Evolutionary conservation across 306 rosid genomes (phyloP).

Genomic region (Calophaca sinica): DNA sequence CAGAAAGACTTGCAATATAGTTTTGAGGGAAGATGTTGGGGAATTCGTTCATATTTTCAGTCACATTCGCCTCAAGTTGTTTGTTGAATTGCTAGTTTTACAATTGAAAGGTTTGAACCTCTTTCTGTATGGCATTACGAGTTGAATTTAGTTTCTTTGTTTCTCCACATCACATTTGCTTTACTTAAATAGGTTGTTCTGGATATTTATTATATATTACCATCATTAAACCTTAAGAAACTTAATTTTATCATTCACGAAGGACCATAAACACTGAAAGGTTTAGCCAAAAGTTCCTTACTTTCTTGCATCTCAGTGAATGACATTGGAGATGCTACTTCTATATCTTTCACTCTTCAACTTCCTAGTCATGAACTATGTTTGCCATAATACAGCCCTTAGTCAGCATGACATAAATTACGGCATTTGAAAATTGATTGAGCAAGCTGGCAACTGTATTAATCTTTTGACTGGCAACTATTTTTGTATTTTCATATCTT

Average conservation of each 20-base stretch:
- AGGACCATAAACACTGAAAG: too few relatives aligned
- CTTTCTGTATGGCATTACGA: constrained; percentile 42
- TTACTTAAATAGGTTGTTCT: constrained; percentile 12
- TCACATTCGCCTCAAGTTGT: constrained; percentile 92
- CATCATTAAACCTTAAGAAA: too few relatives aligned
- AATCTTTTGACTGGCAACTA: background rate
- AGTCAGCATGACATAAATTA: too few relatives aligned
- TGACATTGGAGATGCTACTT: too few relatives aligned
- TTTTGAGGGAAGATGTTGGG: constrained; percentile 78
- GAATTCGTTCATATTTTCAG: constrained; percentile 85
- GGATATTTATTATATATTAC: background rate
- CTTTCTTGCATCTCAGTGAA: too few relatives aligned
- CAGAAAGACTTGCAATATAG: constrained; percentile 54
- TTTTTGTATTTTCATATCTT: background rate
- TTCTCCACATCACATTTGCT: background rate
- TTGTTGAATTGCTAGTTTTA: constrained; percentile 71
- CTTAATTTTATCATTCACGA: too few relatives aligned
- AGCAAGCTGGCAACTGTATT: too few relatives aligned
- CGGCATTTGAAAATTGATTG: too few relatives aligned
- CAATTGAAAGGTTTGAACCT: constrained; percentile 64
- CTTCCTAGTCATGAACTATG: too few relatives aligned
- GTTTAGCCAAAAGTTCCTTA: too few relatives aligned
- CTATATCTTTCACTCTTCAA: too few relatives aligned
- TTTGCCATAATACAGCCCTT: too few relatives aligned
- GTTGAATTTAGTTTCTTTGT: constrained; percentile 27